Base-by-base conservation (phyloP, 805 yeast genomes). In the Saccharomycopsis guyanensis region DNA sequence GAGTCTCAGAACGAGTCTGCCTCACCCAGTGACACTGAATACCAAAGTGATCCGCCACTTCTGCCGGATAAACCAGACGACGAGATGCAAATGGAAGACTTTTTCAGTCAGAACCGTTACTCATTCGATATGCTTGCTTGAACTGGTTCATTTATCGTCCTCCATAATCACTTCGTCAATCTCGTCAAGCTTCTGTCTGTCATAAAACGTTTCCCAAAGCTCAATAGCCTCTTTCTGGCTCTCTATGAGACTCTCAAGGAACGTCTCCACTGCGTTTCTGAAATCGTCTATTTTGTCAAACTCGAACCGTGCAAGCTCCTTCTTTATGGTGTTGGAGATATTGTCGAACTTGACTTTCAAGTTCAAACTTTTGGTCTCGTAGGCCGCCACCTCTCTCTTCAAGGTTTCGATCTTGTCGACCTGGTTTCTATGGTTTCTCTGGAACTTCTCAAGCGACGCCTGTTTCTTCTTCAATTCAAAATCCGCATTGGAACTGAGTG, bases 151-250 rank as follows among this genome's bases (percentile, higher is more conserved):
- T 13, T 7, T 16, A 7, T 23, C 22, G n/a, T 41, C 46, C 7
- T 42, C 43, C 18, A 44, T 34, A 22, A 18, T 25, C 3, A 46
- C 32, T 10, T 40, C 40, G 22, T 49, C 52, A 13, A 46, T 47
- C 24, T 45, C 46, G 27, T 45, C 53, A 24, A 51, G 29, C 16
- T 49, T 43, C 19, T 51, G 49, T 44, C 50, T 68, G 42, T 82
- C 86, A 59, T 87, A 88, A 59, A 91, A 93, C 0, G 88, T 79
- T 61, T 85, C 93, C 86, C 91, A 85, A n/a, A 82, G 62, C 59
- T 85, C 94, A 49, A 85, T 85, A 27, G 83, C 79, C 61, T 88
- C 96, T 65, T 93, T 93, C 64, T 93, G 98, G 27, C 88, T 73
- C 64, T 93, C 98, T 45, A 89, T 84, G 20, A 93, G 76, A 43